Evolutionary conservation across 768 basidiomycete genomes (phyloP).

Genomic region (Kwoniella sp.): DNA sequence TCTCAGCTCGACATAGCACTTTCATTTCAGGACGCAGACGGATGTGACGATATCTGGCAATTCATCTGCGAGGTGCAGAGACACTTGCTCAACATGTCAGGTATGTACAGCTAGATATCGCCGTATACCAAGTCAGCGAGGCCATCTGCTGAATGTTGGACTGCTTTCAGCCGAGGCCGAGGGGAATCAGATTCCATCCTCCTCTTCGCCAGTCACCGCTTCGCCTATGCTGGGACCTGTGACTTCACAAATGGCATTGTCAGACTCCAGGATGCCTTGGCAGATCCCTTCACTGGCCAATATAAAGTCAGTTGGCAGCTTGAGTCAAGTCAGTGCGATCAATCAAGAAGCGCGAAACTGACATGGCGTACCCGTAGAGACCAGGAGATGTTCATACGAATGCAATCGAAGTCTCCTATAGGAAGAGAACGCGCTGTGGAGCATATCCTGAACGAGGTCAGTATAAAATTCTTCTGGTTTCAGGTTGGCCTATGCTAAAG

Average conservation of each 20-base stretch:
- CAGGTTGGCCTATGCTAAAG: too few relatives aligned
- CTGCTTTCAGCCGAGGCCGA: conserved; percentile 28
- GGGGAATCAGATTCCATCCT: conserved; percentile 28
- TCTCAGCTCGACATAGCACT: conserved; percentile 86
- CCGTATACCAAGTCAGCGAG: background rate
- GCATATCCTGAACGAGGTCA: conserved; percentile 65
- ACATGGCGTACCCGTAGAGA: conserved; percentile 26
- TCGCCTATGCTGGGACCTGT: conserved; percentile 35
- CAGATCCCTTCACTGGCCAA: conserved; percentile 42
- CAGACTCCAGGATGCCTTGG: conserved; percentile 31
- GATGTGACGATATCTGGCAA: conserved; percentile 95
- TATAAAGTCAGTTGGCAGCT: conserved; percentile 35
- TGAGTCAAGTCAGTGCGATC: background rate
- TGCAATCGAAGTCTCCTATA: conserved; percentile 67
- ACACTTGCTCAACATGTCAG: conserved; percentile 58
- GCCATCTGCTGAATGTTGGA: conserved; percentile 7
- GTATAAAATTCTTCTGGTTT: background rate
- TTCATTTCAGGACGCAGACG: conserved; percentile 94
- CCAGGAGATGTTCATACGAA: conserved; percentile 44
- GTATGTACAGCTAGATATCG: conserved; percentile 24
- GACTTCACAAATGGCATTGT: conserved; percentile 2
- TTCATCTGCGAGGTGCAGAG: conserved; percentile 91
- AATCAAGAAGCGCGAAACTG: conserved; percentile 3
- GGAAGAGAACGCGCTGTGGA: conserved; percentile 85
- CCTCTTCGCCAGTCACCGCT: conserved; percentile 35